Evolutionary conservation across 2,329 filamentous ascomycete species (phyloP), one percentile per base, ranked within the genome.

Genomic region (Epichloe elymi): DNA sequence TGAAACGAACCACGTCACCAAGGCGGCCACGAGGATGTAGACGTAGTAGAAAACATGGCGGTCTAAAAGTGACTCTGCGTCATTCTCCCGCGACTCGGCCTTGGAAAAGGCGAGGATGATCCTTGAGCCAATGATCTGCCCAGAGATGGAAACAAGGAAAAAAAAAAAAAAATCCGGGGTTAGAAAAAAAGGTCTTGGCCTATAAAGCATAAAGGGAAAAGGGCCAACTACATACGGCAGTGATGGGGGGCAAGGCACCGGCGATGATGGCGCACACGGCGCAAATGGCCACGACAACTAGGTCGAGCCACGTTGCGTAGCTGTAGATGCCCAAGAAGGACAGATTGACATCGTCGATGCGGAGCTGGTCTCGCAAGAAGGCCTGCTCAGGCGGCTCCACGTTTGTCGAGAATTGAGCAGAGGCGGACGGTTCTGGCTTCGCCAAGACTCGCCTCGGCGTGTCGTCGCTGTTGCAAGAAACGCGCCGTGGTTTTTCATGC

Each of bases 1-100:
- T 63, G 33, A 58, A 58, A 2, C 65, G 63, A 5, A 68, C 58
- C 39, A 69, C 60, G 52, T 60, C 12, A 59, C 53, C 49, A 69
- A 61, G 17, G 66, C 64, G 44, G 65, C 64, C 49, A 65, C 53
- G 55, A 67, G 35, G 37, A 51, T 48, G 38, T 51, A 51, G 15
- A 41, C 15, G 33, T 63, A 48, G 46, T 37, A 48, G 6, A 38
- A n/a, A 14, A 17, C 14, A 17, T 39, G 4, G 37, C n/a, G 8
- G 14, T 17, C 8, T 10, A 30, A 10, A 30, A 30, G 26, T 4
- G 26, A 10, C 26, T 30, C 8, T 30, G 8, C 26, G 26, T 30
- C 8, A 30, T 30, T 30, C 26, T 30, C 26, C 3, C 26, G 26
- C 26, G 26, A 30, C 26, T 30, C 26, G 8, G 26, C 26, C 8